A percentile compares a stretch with the other conserved stretches of the same genome.
Conservation (phyloP, 345 rosid species). For the Ceriops tagal region DNA sequence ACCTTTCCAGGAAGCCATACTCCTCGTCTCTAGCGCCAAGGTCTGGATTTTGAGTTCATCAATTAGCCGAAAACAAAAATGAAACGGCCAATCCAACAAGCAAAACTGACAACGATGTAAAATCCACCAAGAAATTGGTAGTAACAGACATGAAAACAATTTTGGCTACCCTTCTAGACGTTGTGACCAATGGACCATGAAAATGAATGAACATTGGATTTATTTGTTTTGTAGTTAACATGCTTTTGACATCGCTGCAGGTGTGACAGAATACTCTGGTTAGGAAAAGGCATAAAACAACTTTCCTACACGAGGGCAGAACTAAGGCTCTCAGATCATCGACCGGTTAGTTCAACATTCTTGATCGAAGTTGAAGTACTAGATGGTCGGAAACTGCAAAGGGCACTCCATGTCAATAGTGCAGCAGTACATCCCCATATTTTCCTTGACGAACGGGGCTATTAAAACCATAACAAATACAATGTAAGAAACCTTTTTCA, state of each 20-base stretch:
- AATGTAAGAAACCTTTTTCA: constrained; percentile 24
- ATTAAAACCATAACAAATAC: constrained; percentile 14
- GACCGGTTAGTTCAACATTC: constrained; percentile 81
- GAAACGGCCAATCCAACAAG: too few species aligned
- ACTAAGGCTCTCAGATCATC: constrained; percentile 72
- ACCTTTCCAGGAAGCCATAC: too few species aligned
- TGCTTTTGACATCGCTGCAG: constrained; percentile 31
- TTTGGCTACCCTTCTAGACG: neutral
- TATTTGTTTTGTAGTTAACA: neutral
- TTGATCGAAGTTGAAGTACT: constrained; percentile 75
- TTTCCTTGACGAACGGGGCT: constrained; percentile 35
- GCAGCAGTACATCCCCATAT: constrained; percentile 77
- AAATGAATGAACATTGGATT: neutral
- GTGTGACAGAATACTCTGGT: constrained; percentile 96
- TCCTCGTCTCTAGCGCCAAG: too few species aligned
- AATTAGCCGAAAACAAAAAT: too few species aligned
- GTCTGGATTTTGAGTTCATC: too few species aligned
- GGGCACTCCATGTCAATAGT: constrained; percentile 61
- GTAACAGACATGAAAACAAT: neutral
- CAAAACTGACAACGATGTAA: neutral
- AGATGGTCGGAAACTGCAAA: constrained; percentile 66
- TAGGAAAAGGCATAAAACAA: constrained; percentile 78
- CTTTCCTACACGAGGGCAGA: constrained; percentile 66
- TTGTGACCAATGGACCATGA: neutral
- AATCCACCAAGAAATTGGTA: neutral